Evolutionary conservation across 148 eudicot species (phyloP), one percentile per base, ranked within the genome.

Genomic region (Gaultheria prostrata): DNA sequence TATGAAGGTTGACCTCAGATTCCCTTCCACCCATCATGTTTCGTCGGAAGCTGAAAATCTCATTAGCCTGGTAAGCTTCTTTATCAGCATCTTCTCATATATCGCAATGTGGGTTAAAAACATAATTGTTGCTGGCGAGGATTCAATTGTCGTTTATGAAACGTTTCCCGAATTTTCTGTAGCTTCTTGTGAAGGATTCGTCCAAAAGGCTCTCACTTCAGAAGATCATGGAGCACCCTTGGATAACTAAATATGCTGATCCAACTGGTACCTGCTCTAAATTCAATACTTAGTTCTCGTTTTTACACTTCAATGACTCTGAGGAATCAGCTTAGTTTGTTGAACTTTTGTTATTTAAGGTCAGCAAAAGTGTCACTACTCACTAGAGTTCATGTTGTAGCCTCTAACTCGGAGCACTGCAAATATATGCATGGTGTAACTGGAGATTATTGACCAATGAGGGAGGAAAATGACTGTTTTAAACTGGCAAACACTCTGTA

Each of bases 161-260:
- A 14, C 46, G 70, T 80, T 11, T n/a, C n/a, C 46, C 78, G 45
- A 76, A 49, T 59, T 43, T 86, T 74, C 33, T 90, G 91, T 90
- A 94, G 98, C 95, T 95, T 85, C 89, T 94, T 65, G 96, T 95
- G 83, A 95, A 92, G 89, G 98, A 94, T 81, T 92, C 97, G 8
- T 90, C 97, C 13, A 93, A 94, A 85, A 90, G 98, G 85, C 91
- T 93, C 15, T 92, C 97, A 15, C 93, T 96, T 53, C 90, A 90
- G 74, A 89, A 91, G 91, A 94, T 94, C 74, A 50, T 93, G 85
- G 92, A 91, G 83, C 98, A 94, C 80, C 94, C 98, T 72, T 93
- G 98, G 98, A 91, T 93, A 77, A 84, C 87, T 53, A 85, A 86
- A 87, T 89, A 93, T 82, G 94, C 93, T 51, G 88, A 91, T 85